These are phyloP conservation scores for Obelidium mucronatum DNA, from an alignment of 192 early-diverging fungal species.

Conservation along the genomic window DNA sequence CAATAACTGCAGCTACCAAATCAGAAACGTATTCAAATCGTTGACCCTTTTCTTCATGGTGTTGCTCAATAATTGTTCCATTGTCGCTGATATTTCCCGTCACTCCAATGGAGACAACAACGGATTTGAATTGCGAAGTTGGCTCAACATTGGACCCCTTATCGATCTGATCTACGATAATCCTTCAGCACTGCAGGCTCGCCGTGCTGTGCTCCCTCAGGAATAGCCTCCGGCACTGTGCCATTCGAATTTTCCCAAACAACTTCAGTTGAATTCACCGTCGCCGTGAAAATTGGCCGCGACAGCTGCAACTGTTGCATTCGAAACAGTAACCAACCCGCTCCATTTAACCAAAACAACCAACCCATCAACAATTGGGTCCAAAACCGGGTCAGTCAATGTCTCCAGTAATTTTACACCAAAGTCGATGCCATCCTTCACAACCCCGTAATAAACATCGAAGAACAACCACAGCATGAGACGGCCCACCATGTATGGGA, in stretches of 20 bases:
- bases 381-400: conserved; percentile 79
- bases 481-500: conserved; percentile 76
- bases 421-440: conserved; percentile 25
- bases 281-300: too few species aligned
- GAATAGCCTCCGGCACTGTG: too few species aligned
- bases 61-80: not conserved
- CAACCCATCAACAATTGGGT: conserved; percentile 67
- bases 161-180: not conserved
- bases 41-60: not conserved
- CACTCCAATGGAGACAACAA: not conserved
- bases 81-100: not conserved
- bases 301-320: conserved; percentile 36
- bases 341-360: conserved; percentile 30
- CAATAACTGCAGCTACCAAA: conserved; percentile 57
- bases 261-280: too few species aligned
- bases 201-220: too few species aligned
- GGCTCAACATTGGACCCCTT: not conserved
- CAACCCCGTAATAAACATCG: conserved; percentile 37
- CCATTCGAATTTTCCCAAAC: too few species aligned
- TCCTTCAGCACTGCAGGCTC: not conserved
- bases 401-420: conserved; percentile 50
- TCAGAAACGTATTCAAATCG: conserved; percentile 53
- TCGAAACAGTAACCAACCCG: conserved; percentile 28
- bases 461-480: conserved; percentile 34
- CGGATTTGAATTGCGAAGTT: not conserved